Conservation (phyloP, 2,329 filamentous ascomycete species). For the Talaromyces sp. region DNA sequence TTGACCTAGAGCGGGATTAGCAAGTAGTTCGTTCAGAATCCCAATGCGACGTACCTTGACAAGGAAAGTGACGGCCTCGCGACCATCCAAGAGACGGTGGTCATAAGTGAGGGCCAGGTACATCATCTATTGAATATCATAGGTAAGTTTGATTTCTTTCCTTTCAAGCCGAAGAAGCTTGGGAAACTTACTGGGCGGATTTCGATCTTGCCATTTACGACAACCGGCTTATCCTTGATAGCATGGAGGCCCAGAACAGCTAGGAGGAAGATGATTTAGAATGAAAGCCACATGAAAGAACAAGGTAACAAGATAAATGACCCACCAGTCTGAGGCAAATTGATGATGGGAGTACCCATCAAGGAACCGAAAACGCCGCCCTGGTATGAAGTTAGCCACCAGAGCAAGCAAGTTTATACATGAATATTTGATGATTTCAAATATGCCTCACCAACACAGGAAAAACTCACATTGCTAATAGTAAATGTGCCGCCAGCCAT, state of each 20-base stretch:
- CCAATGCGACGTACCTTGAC: slow-evolving; percentile 66
- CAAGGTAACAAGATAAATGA: background rate
- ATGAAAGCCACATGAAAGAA: background rate
- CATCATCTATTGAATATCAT: slow-evolving; percentile 72
- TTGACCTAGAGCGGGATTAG: slow-evolving; percentile 61
- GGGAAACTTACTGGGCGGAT: slow-evolving; percentile 68
- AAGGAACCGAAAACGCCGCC: slow-evolving; percentile 95
- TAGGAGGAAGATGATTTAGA: slow-evolving; percentile 18
- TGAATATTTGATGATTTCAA: no score
- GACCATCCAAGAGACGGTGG: slow-evolving; percentile 90
- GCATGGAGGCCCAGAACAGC: slow-evolving; percentile 90
- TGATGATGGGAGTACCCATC: slow-evolving; percentile 98
- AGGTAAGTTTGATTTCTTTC: slow-evolving; percentile 14
- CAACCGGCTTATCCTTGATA: slow-evolving; percentile 92
- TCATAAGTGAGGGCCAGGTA: slow-evolving; percentile 97
- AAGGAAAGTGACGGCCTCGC: slow-evolving; percentile 94
- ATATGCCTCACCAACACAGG: background rate
- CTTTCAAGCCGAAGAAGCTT: background rate
- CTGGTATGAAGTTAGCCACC: slow-evolving; percentile 29
- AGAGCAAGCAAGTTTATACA: background rate
- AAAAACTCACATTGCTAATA: slow-evolving; percentile 75
- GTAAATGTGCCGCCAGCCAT: slow-evolving; percentile 99
- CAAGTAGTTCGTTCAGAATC: slow-evolving; percentile 3
- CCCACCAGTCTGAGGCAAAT: slow-evolving; percentile 80
- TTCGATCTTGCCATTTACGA: slow-evolving; percentile 89